Conservation (phyloP, 2,329 filamentous ascomycete species). For the Arthrocladium fulminans region DNA sequence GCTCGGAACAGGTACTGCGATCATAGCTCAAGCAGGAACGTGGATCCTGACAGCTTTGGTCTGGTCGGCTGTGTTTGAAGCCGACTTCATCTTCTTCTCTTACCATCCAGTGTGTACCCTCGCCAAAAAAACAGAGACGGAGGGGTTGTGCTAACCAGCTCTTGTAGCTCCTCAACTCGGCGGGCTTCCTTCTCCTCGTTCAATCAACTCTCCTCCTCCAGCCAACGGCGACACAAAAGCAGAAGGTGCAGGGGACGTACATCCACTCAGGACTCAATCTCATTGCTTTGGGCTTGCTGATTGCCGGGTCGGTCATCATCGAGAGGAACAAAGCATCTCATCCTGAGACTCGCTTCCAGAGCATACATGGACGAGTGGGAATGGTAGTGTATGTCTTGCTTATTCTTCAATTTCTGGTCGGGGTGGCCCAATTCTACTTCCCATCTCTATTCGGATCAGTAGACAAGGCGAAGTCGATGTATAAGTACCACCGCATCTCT, state of each 20-base stretch:
- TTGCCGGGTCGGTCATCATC: conserved; percentile 36
- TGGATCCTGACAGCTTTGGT: conserved; percentile 66
- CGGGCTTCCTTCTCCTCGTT: conserved; percentile 64
- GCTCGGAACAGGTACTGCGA: conserved; percentile 62
- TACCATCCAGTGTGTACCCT: conserved; percentile 63
- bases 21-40: conserved; percentile 69
- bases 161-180: conserved; percentile 44
- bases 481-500: conserved; percentile 75
- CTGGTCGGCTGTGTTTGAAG: conserved; percentile 67
- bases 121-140: neutral
- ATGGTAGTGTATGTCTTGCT: conserved; percentile 63
- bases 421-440: conserved; percentile 71
- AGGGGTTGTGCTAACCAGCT: conserved; percentile 5
- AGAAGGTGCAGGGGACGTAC: conserved; percentile 58
- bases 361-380: conserved; percentile 74
- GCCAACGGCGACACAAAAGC: conserved; percentile 66
- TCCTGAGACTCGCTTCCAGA: conserved; percentile 62
- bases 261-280: conserved; percentile 64
- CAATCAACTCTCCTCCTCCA: conserved; percentile 80
- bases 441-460: conserved; percentile 64
- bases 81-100: conserved; percentile 70
- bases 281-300: conserved; percentile 24
- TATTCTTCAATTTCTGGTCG: conserved; percentile 64
- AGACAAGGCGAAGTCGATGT: conserved; percentile 69
- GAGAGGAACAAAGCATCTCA: conserved; percentile 69